Evolutionary conservation across 2,329 filamentous ascomycete genomes (phyloP).

Genomic region (Alternaria ethzedia): DNA sequence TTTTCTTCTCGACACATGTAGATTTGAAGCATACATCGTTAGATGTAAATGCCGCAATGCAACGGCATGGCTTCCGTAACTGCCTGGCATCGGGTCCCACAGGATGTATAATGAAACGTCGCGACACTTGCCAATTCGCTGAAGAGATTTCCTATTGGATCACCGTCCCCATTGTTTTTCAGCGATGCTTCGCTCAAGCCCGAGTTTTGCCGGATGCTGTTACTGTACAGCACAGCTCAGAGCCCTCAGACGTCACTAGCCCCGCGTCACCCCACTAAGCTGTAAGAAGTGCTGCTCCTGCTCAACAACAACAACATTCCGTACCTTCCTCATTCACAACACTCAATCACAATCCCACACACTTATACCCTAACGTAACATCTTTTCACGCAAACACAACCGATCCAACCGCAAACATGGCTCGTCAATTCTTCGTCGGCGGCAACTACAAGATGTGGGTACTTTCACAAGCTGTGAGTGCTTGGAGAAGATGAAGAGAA

Average conservation of each 20-base stretch:
- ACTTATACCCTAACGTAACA: conserved; percentile 10
- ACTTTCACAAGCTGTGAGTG: conserved; percentile 32
- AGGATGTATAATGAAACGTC: not conserved
- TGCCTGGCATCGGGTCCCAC: not conserved
- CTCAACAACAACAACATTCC: conserved; percentile 40
- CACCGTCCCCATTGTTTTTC: conserved; percentile 35
- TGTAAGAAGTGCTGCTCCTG: conserved; percentile 21
- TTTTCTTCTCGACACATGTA: not conserved
- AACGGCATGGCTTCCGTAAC: not conserved
- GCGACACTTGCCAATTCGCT: conserved; percentile 6
- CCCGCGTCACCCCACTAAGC: conserved; percentile 36
- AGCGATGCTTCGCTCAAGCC: conserved; percentile 25
- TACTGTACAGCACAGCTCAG: not conserved
- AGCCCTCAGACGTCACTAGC: conserved; percentile 23
- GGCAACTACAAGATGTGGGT: conserved; percentile 98
- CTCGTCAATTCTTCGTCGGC: conserved; percentile 96
- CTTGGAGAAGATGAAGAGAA: conserved; percentile 5
- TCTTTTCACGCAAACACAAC: conserved; percentile 6
- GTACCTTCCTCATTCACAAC: conserved; percentile 10
- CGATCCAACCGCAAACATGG: conserved; percentile 70
- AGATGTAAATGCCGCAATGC: too few species aligned
- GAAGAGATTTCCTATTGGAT: conserved; percentile 18
- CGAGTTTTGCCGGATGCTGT: conserved; percentile 37
- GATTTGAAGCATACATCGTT: not conserved
- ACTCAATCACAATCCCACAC: conserved; percentile 9